Evolutionary conservation across 176 grass and related monocot species (phyloP).

Genomic region (Bothriochloa decipiens): DNA sequence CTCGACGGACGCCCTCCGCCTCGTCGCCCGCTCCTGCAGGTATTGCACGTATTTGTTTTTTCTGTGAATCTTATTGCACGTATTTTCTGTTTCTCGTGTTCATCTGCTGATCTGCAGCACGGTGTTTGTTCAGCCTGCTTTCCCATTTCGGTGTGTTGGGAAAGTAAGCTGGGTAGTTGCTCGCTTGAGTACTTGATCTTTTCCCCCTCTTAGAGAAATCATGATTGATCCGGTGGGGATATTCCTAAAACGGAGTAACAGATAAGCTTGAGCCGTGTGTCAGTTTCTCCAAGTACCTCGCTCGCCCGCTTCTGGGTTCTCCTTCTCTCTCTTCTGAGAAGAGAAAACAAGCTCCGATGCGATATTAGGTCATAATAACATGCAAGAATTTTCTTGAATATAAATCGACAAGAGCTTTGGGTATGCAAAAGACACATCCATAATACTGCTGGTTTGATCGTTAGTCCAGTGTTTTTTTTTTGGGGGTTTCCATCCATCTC

Average conservation of each 20-base stretch:
- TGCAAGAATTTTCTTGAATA: neutral
- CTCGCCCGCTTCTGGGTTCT: constrained; percentile 19
- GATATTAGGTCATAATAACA: neutral
- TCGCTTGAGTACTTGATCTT: constrained; percentile 6
- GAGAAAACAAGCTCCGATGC: neutral
- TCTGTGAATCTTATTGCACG: no score
- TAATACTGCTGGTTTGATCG: neutral
- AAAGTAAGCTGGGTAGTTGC: neutral
- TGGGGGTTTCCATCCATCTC: neutral
- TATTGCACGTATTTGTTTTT: neutral
- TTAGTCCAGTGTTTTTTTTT: neutral
- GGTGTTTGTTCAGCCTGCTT: neutral
- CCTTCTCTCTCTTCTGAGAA: neutral
- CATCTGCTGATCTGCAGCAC: neutral
- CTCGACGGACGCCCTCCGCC: constrained; percentile 73
- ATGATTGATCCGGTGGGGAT: constrained; percentile 36
- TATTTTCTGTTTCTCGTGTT: neutral
- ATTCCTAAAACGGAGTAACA: constrained; percentile 32
- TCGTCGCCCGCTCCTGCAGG: constrained; percentile 82
- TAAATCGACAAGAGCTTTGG: constrained; percentile 7
- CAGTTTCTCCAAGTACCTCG: constrained; percentile 8
- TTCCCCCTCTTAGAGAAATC: neutral
- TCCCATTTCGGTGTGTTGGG: neutral
- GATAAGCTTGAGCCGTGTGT: neutral
- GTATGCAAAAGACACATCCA: neutral